These are phyloP conservation scores for Mytilinidion resinicola DNA, from an alignment of 495 filamentous ascomycete genomes.

Conservation along the genomic window DNA sequence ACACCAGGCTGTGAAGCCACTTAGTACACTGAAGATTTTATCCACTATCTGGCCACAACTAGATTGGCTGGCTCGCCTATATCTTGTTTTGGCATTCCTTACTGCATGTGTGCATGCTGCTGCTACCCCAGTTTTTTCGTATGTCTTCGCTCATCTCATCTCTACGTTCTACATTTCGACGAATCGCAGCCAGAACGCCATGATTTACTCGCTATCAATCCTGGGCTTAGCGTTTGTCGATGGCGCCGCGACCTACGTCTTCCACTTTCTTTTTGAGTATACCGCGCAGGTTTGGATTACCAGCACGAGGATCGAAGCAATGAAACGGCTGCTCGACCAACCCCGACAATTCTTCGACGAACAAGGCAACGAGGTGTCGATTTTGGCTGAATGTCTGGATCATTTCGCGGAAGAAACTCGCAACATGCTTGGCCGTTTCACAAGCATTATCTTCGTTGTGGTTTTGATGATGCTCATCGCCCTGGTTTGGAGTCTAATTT, in stretches of 20 bases:
- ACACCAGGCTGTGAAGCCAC: neutral
- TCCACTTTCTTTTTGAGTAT: slow-evolving; percentile 63
- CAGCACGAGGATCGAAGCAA: slow-evolving; percentile 57
- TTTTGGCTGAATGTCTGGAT: slow-evolving; percentile 66
- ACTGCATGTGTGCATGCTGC: slow-evolving; percentile 59
- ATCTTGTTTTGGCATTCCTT: slow-evolving; percentile 56
- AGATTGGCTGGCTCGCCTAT: slow-evolving; percentile 41
- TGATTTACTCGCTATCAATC: slow-evolving; percentile 63
- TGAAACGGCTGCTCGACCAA: slow-evolving; percentile 68
- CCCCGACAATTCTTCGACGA: slow-evolving; percentile 80
- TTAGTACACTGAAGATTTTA: slow-evolving; percentile 48
- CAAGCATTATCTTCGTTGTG: slow-evolving; percentile 60
- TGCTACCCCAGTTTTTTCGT: slow-evolving; percentile 72
- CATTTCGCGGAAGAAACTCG: slow-evolving; percentile 83
- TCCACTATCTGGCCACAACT: slow-evolving; percentile 67
- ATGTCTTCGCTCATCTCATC: slow-evolving; percentile 68
- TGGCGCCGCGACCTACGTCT: slow-evolving; percentile 54
- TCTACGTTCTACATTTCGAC: slow-evolving; percentile 54
- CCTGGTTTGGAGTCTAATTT: slow-evolving; percentile 63
- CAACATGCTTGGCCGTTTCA: slow-evolving; percentile 72
- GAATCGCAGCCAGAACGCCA: slow-evolving; percentile 41
- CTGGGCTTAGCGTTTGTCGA: slow-evolving; percentile 64
- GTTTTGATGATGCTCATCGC: slow-evolving; percentile 58
- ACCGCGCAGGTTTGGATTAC: slow-evolving; percentile 78
- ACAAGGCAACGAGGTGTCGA: slow-evolving; percentile 54